phyloP scores from a whole-genome alignment of 2,329 filamentous ascomycete genomes.

The Colletotrichum aenigma region DNA sequence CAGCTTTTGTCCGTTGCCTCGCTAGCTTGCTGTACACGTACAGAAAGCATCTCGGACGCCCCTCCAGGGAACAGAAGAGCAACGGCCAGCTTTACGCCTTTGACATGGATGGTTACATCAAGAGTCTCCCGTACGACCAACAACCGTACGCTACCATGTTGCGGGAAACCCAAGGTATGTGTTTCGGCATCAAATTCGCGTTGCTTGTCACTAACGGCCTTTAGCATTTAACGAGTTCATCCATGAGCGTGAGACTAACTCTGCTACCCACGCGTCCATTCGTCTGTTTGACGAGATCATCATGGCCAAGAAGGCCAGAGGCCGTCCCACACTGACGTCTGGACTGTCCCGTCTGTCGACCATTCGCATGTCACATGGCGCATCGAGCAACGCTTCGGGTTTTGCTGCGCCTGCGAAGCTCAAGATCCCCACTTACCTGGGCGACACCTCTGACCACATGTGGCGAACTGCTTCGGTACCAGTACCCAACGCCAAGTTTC shows the following conservation, averaged over 20 bases:
- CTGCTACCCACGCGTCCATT: constrained; percentile 66
- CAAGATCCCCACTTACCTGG: constrained; percentile 65
- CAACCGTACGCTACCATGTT: constrained; percentile 69
- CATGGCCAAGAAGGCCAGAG: constrained; percentile 74
- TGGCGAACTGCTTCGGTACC: constrained; percentile 74
- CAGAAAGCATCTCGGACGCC: constrained; percentile 65
- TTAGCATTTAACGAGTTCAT: constrained; percentile 79
- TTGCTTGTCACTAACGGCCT: constrained; percentile 23
- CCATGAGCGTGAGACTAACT: constrained; percentile 74
- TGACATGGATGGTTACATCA: constrained; percentile 69
- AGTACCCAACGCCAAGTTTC: constrained; percentile 64
- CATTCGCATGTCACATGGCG: constrained; percentile 60
- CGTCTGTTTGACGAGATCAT: constrained; percentile 86
- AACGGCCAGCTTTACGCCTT: constrained; percentile 66
- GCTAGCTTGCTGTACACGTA: constrained; percentile 72
- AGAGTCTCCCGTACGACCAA: constrained; percentile 68
- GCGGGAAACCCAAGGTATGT: constrained; percentile 68
- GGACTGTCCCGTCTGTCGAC: constrained; percentile 68
- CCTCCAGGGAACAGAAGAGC: constrained; percentile 63
- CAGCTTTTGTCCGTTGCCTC: constrained; percentile 68
- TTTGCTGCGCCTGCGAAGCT: constrained; percentile 38
- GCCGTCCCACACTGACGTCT: constrained; percentile 68
- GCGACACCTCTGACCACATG: constrained; percentile 77
- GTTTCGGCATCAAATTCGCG: neutral
- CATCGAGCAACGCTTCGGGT: constrained; percentile 43